Conservation (phyloP, 2,329 filamentous ascomycete species). For the Pochonia chlamydosporia region DNA sequence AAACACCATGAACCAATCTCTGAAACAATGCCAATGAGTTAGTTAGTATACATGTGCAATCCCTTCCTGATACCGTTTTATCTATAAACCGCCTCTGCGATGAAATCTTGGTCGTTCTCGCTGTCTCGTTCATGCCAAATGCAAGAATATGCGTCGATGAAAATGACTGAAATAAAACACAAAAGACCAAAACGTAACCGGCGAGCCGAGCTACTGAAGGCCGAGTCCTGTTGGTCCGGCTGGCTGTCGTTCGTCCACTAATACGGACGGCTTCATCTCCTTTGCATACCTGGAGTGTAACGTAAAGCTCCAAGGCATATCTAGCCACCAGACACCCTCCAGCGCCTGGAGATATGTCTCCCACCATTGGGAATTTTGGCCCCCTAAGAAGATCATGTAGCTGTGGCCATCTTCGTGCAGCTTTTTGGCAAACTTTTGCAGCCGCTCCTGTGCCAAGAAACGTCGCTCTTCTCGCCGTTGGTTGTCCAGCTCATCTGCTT, state of each 20-base stretch:
- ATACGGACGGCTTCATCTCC: background rate
- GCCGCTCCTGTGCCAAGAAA: slow-evolving; percentile 12
- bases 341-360: slow-evolving; percentile 17
- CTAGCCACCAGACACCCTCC: slow-evolving; percentile 21
- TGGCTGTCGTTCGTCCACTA: background rate
- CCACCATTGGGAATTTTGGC: slow-evolving; percentile 22
- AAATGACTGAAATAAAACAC: background rate
- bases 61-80: background rate
- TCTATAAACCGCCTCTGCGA: background rate
- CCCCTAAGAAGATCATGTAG: slow-evolving; percentile 20
- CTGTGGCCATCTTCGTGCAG: slow-evolving; percentile 16
- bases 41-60: background rate
- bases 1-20: background rate
- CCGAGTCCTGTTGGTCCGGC: background rate
- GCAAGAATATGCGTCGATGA: background rate
- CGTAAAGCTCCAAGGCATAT: slow-evolving; percentile 19
- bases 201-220: background rate
- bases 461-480: slow-evolving; percentile 15
- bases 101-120: too few species aligned
- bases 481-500: slow-evolving; percentile 18
- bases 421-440: slow-evolving; percentile 15
- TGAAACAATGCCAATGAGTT: background rate
- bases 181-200: too few species aligned
- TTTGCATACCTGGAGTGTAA: slow-evolving; percentile 13
- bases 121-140: background rate